A percentile compares a stretch with the other conserved stretches of the same genome.
These are phyloP conservation scores for Microdochium nivale DNA, from an alignment of 2,329 filamentous ascomycete genomes.

Conservation along the genomic window DNA sequence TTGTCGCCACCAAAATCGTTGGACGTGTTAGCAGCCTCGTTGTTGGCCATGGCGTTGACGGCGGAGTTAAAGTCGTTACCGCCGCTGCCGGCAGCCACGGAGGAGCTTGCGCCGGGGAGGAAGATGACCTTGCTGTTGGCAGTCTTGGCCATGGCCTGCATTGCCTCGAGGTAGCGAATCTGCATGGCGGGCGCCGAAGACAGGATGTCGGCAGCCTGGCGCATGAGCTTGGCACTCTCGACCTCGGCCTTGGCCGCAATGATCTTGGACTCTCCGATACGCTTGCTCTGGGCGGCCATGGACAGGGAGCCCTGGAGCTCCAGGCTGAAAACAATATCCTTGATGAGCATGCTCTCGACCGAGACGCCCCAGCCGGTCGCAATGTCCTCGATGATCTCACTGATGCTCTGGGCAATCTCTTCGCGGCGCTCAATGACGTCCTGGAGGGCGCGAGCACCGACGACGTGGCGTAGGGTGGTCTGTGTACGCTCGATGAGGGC, in stretches of 20 bases:
- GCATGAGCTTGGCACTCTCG: slow-evolving; percentile 89
- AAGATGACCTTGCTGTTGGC: slow-evolving; percentile 86
- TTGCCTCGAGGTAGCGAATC: slow-evolving; percentile 94
- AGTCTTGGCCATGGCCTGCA: slow-evolving; percentile 96
- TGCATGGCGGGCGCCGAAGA: slow-evolving; percentile 94
- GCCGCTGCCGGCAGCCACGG: slow-evolving; percentile 30
- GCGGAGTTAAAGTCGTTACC: slow-evolving; percentile 30
- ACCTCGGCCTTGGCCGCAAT: slow-evolving; percentile 96
- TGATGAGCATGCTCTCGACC: slow-evolving; percentile 98
- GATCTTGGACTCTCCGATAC: slow-evolving; percentile 96
- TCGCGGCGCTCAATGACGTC: slow-evolving; percentile 98
- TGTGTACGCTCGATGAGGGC: slow-evolving; percentile 97
- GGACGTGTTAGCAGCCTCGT: slow-evolving; percentile 36
- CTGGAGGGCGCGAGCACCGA: slow-evolving; percentile 89
- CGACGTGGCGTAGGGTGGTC: slow-evolving; percentile 92
- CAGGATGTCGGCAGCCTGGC: slow-evolving; percentile 87
- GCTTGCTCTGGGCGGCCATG: slow-evolving; percentile 98
- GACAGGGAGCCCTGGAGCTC: slow-evolving; percentile 93
- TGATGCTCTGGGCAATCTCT: slow-evolving; percentile 89
- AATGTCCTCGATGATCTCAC: slow-evolving; percentile 96
- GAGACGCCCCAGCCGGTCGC: slow-evolving; percentile 89
- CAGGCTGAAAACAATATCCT: slow-evolving; percentile 95
- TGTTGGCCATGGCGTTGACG: slow-evolving; percentile 20
- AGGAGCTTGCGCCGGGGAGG: slow-evolving; percentile 59
- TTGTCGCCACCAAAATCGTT: slow-evolving; percentile 46